Percentiles rank a stretch among this genome's conserved stretches.
phyloP scores from a whole-genome alignment of 1,284 basidiomycete species.

The Heliocybe sulcata region DNA sequence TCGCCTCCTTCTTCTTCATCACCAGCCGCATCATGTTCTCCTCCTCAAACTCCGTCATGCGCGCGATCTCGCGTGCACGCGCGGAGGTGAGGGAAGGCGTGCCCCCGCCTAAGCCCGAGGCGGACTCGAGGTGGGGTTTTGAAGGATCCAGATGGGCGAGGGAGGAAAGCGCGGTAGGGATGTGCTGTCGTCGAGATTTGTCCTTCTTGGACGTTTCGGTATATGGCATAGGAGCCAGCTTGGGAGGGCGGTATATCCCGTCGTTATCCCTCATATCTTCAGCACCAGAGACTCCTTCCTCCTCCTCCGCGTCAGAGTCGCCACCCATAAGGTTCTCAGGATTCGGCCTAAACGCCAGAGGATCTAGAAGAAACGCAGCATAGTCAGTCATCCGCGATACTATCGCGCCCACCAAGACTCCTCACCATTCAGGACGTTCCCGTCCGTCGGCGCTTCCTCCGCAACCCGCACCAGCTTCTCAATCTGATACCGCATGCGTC shows the following conservation, averaged over 20 bases:
- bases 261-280: constrained; percentile 26
- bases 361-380: constrained; percentile 47
- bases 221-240: constrained; percentile 90
- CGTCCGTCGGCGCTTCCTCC: constrained; percentile 43
- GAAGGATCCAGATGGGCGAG: constrained; percentile 62
- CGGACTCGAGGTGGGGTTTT: constrained; percentile 63
- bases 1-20: constrained; percentile 87
- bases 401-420: constrained; percentile 5
- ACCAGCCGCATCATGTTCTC: constrained; percentile 92
- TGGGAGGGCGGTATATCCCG: constrained; percentile 86
- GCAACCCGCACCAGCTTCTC: constrained; percentile 85
- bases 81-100: constrained; percentile 51
- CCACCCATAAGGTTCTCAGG: constrained; percentile 55
- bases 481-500: constrained; percentile 89
- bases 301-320: constrained; percentile 26
- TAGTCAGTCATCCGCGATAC: constrained; percentile 8
- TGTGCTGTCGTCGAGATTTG: constrained; percentile 37
- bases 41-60: constrained; percentile 91
- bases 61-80: constrained; percentile 72
- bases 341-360: constrained; percentile 88
- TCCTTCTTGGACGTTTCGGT: constrained; percentile 53
- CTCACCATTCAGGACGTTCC: constrained; percentile 61
- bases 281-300: constrained; percentile 25
- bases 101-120: constrained; percentile 65
- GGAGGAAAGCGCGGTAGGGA: constrained; percentile 68